phyloP scores from a whole-genome alignment of 441 rosid species.

The Euphorbia schlechtendalii region DNA sequence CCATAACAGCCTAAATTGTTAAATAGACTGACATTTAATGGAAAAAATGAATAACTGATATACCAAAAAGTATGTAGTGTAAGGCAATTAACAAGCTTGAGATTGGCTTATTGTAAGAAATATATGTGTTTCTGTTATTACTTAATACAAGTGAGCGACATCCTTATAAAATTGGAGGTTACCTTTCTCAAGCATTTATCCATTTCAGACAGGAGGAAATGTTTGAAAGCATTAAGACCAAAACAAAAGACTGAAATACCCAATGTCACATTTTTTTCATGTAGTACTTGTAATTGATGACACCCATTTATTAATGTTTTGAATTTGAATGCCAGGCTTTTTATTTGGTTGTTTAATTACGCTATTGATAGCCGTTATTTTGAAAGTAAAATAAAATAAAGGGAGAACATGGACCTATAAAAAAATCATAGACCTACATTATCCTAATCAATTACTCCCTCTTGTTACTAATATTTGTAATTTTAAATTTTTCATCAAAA shows the following conservation, averaged over 20 bases:
- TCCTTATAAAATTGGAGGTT: constrained; percentile 54
- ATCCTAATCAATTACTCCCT: too few species aligned
- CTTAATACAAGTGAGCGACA: constrained; percentile 37
- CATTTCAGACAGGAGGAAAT: constrained; percentile 47
- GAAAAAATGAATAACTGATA: too few species aligned
- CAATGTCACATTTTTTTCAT: constrained; percentile 55
- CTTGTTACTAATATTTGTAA: too few species aligned
- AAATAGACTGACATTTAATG: too few species aligned
- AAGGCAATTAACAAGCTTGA: too few species aligned
- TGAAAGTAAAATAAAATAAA: constrained; percentile 48
- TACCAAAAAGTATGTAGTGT: too few species aligned
- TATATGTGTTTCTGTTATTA: too few species aligned
- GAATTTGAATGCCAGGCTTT: constrained; percentile 41
- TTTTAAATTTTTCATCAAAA: too few species aligned
- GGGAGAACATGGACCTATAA: too few species aligned
- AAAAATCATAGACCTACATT: too few species aligned
- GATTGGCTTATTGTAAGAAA: too few species aligned
- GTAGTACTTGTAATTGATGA: constrained; percentile 19
- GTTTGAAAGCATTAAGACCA: constrained; percentile 56
- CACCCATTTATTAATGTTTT: neutral
- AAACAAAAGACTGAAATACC: constrained; percentile 49
- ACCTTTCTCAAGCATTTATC: constrained; percentile 55
- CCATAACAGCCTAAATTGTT: too few species aligned
- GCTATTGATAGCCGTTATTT: constrained; percentile 41
- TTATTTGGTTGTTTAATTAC: constrained; percentile 59